Percentiles rank a stretch among this genome's conserved stretches.
phyloP scores from a whole-genome alignment of 768 basidiomycete species.

The Sutorius australiensis region DNA sequence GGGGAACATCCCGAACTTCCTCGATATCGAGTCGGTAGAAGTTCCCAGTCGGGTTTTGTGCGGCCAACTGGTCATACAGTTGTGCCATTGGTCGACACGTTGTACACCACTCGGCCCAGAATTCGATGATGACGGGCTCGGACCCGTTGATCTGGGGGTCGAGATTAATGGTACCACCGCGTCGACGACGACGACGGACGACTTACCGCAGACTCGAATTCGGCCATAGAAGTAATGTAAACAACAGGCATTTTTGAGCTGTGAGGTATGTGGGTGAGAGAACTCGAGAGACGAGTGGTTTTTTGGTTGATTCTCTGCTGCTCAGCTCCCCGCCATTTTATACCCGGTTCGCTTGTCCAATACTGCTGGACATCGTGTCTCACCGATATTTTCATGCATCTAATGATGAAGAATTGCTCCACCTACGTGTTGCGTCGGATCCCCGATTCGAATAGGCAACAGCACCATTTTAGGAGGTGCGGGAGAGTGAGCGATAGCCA shows the following conservation, averaged over 20 bases:
- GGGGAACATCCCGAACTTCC: conserved; percentile 24
- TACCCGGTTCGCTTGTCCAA: conserved; percentile 24
- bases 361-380: conserved; percentile 12
- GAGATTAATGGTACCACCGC: conserved; percentile 7
- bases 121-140: conserved; percentile 28
- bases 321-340: conserved; percentile 20
- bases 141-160: conserved; percentile 17
- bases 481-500: conserved; percentile 22
- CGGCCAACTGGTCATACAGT: conserved; percentile 24
- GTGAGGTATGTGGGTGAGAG: conserved; percentile 13
- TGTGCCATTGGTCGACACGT: conserved; percentile 22
- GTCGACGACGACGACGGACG: neutral
- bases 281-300: conserved; percentile 6
- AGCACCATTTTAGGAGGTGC: conserved; percentile 16
- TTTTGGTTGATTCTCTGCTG: conserved; percentile 12
- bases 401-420: conserved; percentile 15
- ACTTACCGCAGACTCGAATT: conserved; percentile 24
- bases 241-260: conserved; percentile 20
- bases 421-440: conserved; percentile 22
- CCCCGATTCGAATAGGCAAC: conserved; percentile 16
- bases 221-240: conserved; percentile 25
- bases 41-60: conserved; percentile 23
- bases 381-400: conserved; percentile 8
- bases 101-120: conserved; percentile 32
- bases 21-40: conserved; percentile 33